phyloP scores from a whole-genome alignment of 1,139 yeast species.

The Pichia sp. region DNA sequence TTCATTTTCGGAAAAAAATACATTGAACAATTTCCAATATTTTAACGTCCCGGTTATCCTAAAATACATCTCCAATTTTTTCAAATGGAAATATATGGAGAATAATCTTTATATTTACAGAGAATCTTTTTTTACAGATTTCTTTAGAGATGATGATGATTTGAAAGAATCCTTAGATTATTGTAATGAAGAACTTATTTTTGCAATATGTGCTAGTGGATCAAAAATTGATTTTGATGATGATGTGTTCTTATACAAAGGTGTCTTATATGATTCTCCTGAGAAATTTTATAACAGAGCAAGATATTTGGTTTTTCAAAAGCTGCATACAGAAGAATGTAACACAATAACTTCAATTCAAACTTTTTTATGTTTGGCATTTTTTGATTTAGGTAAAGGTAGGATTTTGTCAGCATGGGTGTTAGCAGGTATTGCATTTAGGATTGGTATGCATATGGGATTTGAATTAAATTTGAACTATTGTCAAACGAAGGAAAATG shows the following conservation, averaged over 20 bases:
- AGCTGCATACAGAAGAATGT: slow-evolving; percentile 3
- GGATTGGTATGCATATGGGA: slow-evolving; percentile 12
- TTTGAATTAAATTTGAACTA: slow-evolving; percentile 1
- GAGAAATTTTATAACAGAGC: slow-evolving; percentile 9
- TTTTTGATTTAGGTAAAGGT: slow-evolving; percentile 13
- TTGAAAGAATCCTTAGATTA: slow-evolving; percentile 9
- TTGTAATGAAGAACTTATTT: slow-evolving; percentile 13
- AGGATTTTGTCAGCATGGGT: slow-evolving; percentile 11
- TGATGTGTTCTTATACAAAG: neutral
- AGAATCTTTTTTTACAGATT: slow-evolving; percentile 14
- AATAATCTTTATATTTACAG: slow-evolving; percentile 7
- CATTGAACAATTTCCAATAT: neutral
- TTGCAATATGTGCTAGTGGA: slow-evolving; percentile 10
- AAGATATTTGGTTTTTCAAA: slow-evolving; percentile 8
- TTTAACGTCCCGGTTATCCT: slow-evolving; percentile 8
- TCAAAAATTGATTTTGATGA: slow-evolving; percentile 1
- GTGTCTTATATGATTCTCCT: neutral
- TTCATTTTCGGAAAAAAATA: neutral
- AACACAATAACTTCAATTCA: slow-evolving; percentile 6
- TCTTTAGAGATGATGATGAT: slow-evolving; percentile 8
- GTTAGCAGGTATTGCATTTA: slow-evolving; percentile 10
- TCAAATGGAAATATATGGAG: slow-evolving; percentile 9
- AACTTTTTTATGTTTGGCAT: slow-evolving; percentile 7
- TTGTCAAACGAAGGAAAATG: too few relatives aligned
- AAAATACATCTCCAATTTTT: slow-evolving; percentile 9